Conservation (phyloP, 495 filamentous ascomycete species). For the Trichoderma gamsii region DNA sequence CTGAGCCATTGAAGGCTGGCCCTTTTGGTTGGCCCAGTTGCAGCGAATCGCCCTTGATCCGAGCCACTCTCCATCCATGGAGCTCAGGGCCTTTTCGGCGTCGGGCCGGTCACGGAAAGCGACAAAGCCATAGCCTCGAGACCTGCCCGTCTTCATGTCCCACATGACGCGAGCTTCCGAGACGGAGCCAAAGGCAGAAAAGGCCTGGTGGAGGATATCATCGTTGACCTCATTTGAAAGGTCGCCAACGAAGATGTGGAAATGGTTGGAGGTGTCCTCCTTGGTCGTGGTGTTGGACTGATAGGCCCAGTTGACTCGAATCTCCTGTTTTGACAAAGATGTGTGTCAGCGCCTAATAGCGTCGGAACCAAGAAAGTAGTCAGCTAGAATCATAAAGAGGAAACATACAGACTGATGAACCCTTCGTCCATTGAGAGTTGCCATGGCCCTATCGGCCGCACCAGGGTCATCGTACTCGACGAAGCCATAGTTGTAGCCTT, state of each 20-base stretch:
- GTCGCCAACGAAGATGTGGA: conserved; percentile 98
- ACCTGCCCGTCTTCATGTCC: conserved; percentile 99
- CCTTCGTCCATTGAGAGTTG: conserved; percentile 87
- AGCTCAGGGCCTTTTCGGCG: conserved; percentile 90
- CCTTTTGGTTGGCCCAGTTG: conserved; percentile 99
- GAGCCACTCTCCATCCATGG: conserved; percentile 99
- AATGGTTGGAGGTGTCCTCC: conserved; percentile 97
- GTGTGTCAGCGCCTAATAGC: conserved; percentile 18
- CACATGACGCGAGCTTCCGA: conserved; percentile 99
- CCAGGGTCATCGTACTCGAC: conserved; percentile 98
- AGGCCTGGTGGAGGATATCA: conserved; percentile 88
- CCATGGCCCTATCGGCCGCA: conserved; percentile 93
- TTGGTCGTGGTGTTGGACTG: conserved; percentile 93
- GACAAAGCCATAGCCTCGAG: conserved; percentile 95
- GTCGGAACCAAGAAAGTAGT: not conserved
- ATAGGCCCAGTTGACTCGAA: conserved; percentile 99
- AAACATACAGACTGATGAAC: conserved; percentile 84
- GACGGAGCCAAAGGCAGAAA: conserved; percentile 91
- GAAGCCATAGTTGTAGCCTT: conserved; percentile 99
- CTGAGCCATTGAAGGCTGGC: conserved; percentile 95
- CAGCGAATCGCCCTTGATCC: conserved; percentile 97
- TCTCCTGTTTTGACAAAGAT: conserved; percentile 59
- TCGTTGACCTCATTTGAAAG: conserved; percentile 99
- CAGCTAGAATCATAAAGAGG: not conserved
- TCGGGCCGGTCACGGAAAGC: conserved; percentile 92